Evolutionary conservation across 75 land plant genomes (phyloP).

Genomic region (Cupressus sempervirens): DNA sequence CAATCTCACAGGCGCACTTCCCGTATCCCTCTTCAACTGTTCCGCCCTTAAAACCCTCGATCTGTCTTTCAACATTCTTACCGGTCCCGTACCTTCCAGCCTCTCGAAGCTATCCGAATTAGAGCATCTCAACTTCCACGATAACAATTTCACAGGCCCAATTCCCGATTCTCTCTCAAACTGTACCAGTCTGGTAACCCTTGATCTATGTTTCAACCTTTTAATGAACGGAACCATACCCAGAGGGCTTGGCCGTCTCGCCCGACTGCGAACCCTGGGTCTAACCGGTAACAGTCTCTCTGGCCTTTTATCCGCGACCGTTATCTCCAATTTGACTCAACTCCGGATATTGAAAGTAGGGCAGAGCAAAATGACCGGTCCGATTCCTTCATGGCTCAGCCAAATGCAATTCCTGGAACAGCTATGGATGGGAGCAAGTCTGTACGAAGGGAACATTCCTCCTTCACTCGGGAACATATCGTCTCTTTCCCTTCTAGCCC

Average conservation of each 20-base stretch:
- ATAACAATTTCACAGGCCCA: constrained; percentile 19
- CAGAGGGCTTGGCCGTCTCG: neutral
- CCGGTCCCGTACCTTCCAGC: constrained; percentile 15
- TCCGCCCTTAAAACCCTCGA: constrained; percentile 8
- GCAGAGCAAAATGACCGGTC: neutral
- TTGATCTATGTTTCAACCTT: neutral
- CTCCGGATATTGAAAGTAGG: neutral
- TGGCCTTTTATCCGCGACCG: neutral
- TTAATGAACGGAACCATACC: neutral
- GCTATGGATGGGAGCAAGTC: neutral
- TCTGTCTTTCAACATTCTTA: constrained; percentile 12
- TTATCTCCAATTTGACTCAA: neutral
- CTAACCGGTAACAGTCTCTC: neutral
- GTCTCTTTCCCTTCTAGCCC: constrained; percentile 25
- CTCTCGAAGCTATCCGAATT: constrained; percentile 2
- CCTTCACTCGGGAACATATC: constrained; percentile 34
- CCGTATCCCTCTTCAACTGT: constrained; percentile 15
- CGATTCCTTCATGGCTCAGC: neutral
- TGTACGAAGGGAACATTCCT: constrained; percentile 37
- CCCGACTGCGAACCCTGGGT: neutral
- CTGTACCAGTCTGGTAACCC: neutral
- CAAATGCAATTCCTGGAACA: neutral
- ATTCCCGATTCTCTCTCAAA: constrained; percentile 10
- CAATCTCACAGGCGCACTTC: constrained; percentile 17
- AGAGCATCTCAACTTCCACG: neutral